Conservation (phyloP, 106 monocot species). For the Dendrobium chrysotoxum region DNA sequence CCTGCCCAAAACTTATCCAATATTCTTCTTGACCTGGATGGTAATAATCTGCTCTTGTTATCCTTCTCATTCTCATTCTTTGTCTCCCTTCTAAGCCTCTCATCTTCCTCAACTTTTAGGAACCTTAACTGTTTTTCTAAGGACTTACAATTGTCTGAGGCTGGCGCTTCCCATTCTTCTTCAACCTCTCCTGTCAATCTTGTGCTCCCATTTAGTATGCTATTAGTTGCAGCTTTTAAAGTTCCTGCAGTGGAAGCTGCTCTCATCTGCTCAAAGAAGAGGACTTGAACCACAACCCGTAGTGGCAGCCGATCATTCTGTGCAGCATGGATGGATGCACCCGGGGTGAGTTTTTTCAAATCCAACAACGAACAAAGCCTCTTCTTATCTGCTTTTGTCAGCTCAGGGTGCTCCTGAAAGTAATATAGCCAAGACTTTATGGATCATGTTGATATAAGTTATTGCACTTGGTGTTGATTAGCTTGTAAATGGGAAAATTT, state of each 20-base stretch:
- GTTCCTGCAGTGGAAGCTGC: slow-evolving; percentile 10
- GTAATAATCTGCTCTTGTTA: slow-evolving; percentile 24
- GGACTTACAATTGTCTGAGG: slow-evolving; percentile 15
- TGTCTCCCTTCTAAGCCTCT: slow-evolving; percentile 1
- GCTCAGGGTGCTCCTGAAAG: slow-evolving; percentile 51
- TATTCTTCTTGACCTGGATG: slow-evolving; percentile 71
- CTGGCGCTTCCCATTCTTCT: slow-evolving; percentile 25
- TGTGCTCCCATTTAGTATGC: slow-evolving; percentile 14
- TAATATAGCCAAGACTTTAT: background rate
- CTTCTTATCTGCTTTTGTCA: slow-evolving; percentile 73
- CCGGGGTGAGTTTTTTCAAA: slow-evolving; percentile 55
- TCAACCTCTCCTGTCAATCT: slow-evolving; percentile 14
- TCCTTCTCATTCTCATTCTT: slow-evolving; percentile 17
- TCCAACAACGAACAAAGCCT: slow-evolving; percentile 55
- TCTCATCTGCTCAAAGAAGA: slow-evolving; percentile 70
- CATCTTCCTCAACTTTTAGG: slow-evolving; percentile 23
- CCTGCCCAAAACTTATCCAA: slow-evolving; percentile 71
- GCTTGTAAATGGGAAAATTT: no score
- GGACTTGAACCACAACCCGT: slow-evolving; percentile 66
- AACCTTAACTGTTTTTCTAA: slow-evolving; percentile 27
- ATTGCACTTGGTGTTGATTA: no score
- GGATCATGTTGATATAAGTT: background rate
- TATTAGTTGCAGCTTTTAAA: background rate
- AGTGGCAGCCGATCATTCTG: slow-evolving; percentile 81
- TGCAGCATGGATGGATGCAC: slow-evolving; percentile 56